phyloP scores from a whole-genome alignment of 1,284 basidiomycete genomes.

The Rugosomyces carneus region DNA sequence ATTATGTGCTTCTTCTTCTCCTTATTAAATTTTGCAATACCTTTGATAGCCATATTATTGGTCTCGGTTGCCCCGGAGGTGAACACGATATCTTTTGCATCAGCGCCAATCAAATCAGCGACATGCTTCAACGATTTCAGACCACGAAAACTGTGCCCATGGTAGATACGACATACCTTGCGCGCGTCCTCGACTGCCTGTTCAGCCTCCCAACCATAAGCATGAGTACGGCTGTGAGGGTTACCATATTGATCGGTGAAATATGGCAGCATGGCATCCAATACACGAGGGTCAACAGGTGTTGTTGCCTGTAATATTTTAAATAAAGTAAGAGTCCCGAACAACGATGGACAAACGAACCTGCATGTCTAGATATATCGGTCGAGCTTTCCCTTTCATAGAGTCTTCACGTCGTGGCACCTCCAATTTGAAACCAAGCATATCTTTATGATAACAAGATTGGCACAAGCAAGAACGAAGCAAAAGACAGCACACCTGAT shows the following conservation, averaged over 20 bases:
- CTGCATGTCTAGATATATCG: conserved; percentile 96
- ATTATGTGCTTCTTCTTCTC: conserved; percentile 89
- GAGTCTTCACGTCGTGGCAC: conserved; percentile 59
- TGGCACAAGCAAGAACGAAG: neutral
- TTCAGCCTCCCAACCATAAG: conserved; percentile 99
- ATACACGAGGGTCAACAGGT: conserved; percentile 93
- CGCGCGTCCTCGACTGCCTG: conserved; percentile 89
- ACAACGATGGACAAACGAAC: conserved; percentile 32
- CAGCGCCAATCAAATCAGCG: conserved; percentile 89
- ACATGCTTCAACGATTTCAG: conserved; percentile 54
- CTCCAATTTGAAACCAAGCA: conserved; percentile 87
- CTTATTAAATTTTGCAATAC: conserved; percentile 91
- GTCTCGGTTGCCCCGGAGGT: conserved; percentile 98
- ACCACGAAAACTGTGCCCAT: neutral
- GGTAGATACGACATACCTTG: conserved; percentile 41
- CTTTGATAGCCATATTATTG: conserved; percentile 98
- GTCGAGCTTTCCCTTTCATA: conserved; percentile 62
- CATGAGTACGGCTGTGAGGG: conserved; percentile 96
- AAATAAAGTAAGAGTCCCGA: conserved; percentile 5
- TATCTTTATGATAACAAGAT: conserved; percentile 44
- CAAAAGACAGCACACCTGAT: conserved; percentile 41
- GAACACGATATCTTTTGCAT: conserved; percentile 94
- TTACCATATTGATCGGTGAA: conserved; percentile 97
- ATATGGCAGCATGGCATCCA: conserved; percentile 96
- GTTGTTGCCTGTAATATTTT: conserved; percentile 75